Base-by-base conservation (phyloP, 164 flowering plant genomes). In the Nelumbo lutea region DNA sequence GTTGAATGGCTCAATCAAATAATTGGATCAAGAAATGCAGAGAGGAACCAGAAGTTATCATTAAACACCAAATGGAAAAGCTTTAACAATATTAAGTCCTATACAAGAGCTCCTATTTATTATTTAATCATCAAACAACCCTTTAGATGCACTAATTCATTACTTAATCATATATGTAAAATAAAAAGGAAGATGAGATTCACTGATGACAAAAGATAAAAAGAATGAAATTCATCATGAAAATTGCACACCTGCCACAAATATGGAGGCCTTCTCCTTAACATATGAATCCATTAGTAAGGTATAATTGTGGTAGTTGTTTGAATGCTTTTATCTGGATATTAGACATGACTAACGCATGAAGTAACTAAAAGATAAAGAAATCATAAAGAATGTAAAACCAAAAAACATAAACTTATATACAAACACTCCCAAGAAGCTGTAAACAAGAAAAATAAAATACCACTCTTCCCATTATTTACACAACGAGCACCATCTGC, bases 231-330 rank as follows among this genome's bases (percentile, higher is more conserved):
- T 52, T 9, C 8, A 47, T 9, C 39, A 47, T 39, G 46, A 65
- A 57, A 63, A 46, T 14, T 42, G 9, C 64, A 14, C 59, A 50
- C 65, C 69, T 71, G 58, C 68, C 61, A 57, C 4, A 55, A 64
- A 70, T 3, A 71, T 15, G 64, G 74, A 6, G 55, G 68, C 43
- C 60, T 72, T 46, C 67, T 70, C 65, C 70, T 66, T 43, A 66
- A 59, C 66, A 72, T 50, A 60, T 53, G 65, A 66, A 60, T 65
- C 60, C 70, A 66, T 60, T 48, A 66, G 59, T 15, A 66, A 45
- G 43, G 40, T 38, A 63, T 47, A 59, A 27, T 43, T 41, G 43
- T 14, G 15, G 66, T 3, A 42, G 47, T 44, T 43, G 65, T 10
- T 14, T 61, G 64, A 14, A 57, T 27, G 11, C 74, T 48, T 11